Percentiles rank a stretch among this genome's conserved stretches.
phyloP scores from a whole-genome alignment of 306 rosid species.

The Carpinus fangiana region DNA sequence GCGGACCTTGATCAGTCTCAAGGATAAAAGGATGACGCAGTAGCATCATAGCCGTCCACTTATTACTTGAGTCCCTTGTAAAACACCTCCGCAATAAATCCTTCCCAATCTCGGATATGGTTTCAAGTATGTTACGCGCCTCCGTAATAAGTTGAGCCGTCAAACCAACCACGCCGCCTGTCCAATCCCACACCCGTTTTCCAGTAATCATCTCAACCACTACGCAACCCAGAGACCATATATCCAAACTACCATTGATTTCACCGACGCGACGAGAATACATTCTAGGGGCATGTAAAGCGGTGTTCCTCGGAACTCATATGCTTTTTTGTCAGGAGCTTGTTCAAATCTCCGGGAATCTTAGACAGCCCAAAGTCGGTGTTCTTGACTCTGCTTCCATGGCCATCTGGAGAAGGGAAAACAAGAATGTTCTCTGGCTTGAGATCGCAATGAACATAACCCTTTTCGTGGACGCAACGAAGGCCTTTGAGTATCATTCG shows the following conservation, averaged over 20 bases:
- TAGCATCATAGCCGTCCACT: background rate
- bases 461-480: background rate
- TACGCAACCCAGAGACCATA: background rate
- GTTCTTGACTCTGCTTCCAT: background rate
- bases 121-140: background rate
- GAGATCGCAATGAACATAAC: background rate
- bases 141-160: no score
- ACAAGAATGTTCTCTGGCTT: background rate
- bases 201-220: no score
- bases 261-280: background rate
- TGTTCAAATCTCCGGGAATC: background rate
- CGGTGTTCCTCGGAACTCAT: background rate
- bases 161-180: no score
- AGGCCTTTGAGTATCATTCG: background rate
- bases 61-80: background rate
- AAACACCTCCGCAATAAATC: constrained; percentile 3
- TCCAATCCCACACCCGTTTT: no score
- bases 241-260: background rate
- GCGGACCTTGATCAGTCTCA: background rate
- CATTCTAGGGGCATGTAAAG: background rate
- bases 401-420: background rate
- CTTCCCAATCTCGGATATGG: background rate
- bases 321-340: no score
- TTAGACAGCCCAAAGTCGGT: background rate
- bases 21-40: background rate